Evolutionary conservation across 2,329 filamentous ascomycete species (phyloP), one percentile per base, ranked within the genome.

Genomic region (Pseudocercospora eumusae): DNA sequence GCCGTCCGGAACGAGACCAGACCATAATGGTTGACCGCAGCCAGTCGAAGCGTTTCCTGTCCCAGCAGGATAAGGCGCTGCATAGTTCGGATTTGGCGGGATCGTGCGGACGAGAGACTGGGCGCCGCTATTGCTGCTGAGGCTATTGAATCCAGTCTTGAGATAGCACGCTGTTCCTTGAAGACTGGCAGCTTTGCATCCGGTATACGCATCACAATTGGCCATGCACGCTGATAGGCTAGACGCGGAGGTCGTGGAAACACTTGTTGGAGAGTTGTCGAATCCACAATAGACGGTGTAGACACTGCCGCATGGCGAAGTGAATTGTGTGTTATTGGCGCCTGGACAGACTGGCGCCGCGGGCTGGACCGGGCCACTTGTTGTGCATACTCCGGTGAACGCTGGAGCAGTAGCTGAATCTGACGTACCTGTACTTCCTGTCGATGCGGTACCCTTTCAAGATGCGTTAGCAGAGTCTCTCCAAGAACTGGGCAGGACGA

Each of bases 1-100:
- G 7, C 68, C 70, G 27, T 66, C 63, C 3, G 66, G 50, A 0
- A 59, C 59, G 5, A 71, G 49, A 10, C 67, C 68, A 20, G 62
- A 42, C 1, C 66, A 69, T 11, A 73, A 53, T 7, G 67, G n/a
- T 11, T 28, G 8, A 8, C 69, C 69, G 40, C 71, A 73, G 4
- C 71, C 71, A 9, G 62, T 63, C 1, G 68, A 70, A 15, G 68
- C 63, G 25, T 66, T 66, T 10, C 63, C 56, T 8, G 42, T 56
- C 5, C 60, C 54, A 13, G 55, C 62, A 25, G 66, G 33, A 11
- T 56, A 25, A 18, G 67, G 66, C 1, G 59, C 54, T 3, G 59
- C 60, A 42, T 64, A 68, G 23, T 67, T 64, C n/a, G 65, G 57
- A 27, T 69, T 69, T 6, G 67, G 64, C n/a, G 68, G 64, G 18